Conservation (phyloP, 495 filamentous ascomycete genomes). For the Penicillium bovifimosum region DNA sequence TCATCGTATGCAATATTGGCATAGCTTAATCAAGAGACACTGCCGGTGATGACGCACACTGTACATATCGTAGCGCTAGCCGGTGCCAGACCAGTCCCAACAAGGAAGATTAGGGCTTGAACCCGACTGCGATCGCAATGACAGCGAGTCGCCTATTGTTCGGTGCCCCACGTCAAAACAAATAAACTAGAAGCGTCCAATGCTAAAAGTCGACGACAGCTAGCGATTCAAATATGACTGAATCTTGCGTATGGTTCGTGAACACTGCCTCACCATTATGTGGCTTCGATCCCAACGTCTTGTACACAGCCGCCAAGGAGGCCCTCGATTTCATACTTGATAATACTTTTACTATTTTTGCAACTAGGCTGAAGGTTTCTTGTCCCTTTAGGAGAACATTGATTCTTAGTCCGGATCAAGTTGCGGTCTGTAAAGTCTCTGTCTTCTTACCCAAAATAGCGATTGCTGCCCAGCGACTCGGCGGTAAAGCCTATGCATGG, state of each 20-base stretch:
- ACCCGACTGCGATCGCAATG: neutral
- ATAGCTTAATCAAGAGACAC: neutral
- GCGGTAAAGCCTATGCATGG: conserved; percentile 38
- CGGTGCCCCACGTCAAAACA: conserved; percentile 3
- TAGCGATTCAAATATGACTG: neutral
- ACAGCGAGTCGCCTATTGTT: conserved; percentile 4
- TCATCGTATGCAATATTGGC: neutral
- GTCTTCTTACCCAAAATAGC: conserved; percentile 19
- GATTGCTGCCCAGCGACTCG: conserved; percentile 40
- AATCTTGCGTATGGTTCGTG: neutral
- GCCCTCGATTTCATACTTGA: neutral
- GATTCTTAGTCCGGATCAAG: conserved; percentile 14
- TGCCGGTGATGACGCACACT: conserved; percentile 4
- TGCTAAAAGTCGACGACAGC: neutral
- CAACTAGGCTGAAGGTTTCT: conserved; percentile 1
- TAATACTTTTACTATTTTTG: conserved; percentile 3
- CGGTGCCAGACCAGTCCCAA: neutral
- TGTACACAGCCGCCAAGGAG: neutral
- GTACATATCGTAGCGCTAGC: neutral
- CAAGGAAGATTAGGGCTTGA: conserved; percentile 3
- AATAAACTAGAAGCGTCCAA: neutral
- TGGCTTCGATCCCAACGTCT: neutral
- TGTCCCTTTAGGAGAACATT: neutral
- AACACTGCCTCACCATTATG: conserved; percentile 1
- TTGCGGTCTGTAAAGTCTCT: conserved; percentile 37